A percentile compares a stretch with the other conserved stretches of the same genome.
Conservation (phyloP, 352 stramenopile species). For the Phytophthora macrochlamydospora region DNA sequence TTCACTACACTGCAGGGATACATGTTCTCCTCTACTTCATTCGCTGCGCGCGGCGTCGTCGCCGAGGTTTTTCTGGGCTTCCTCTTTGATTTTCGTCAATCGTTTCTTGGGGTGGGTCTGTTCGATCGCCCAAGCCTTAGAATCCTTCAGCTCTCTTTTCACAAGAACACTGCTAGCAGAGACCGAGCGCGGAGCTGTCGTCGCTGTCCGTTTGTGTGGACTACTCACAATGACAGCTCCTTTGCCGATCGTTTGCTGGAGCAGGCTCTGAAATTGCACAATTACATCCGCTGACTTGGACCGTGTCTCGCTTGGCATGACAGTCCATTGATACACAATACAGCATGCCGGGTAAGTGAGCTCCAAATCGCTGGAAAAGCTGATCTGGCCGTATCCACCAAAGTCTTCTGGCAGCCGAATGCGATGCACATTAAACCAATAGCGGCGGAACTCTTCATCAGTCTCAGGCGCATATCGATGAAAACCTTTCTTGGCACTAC, state of each 20-base stretch:
- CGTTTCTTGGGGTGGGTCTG: constrained; percentile 1
- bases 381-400: constrained; percentile 44
- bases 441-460: constrained; percentile 40
- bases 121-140: not conserved
- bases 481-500: constrained; percentile 7
- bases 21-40: not conserved
- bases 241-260: constrained; percentile 38
- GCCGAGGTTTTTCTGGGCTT: constrained; percentile 7
- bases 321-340: constrained; percentile 35
- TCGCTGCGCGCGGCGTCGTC: not conserved
- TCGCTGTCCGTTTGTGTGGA: not conserved
- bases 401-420: constrained; percentile 43
- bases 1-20: too few relatives aligned
- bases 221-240: constrained; percentile 11
- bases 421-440: constrained; percentile 45
- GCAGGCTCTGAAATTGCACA: constrained; percentile 26
- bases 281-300: constrained; percentile 34
- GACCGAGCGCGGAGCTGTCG: not conserved
- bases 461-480: constrained; percentile 21
- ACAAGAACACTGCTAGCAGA: constrained; percentile 1
- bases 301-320: constrained; percentile 45
- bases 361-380: constrained; percentile 34
- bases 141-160: not conserved
- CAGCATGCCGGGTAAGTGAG: constrained; percentile 53
- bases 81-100: constrained; percentile 1